Base-by-base conservation (phyloP, 2,329 filamentous ascomycete species). In the Spiromastix sp. region DNA sequence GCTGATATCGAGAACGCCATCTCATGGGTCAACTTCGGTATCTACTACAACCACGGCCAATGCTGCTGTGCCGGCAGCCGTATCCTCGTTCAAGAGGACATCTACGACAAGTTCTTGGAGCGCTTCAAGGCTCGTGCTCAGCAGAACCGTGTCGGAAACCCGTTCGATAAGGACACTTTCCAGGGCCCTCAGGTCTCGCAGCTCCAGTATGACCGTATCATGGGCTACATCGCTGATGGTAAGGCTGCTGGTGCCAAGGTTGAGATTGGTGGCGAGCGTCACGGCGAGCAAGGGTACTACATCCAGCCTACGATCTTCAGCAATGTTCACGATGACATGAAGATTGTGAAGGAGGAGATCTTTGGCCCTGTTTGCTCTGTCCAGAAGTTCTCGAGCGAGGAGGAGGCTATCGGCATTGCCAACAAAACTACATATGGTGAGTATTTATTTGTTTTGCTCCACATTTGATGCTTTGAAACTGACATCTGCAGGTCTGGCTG, bases 221-320 rank as follows among this genome's bases (percentile, higher is more conserved):
- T 89, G 84, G 70, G 51, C 42, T 58, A 55, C 62, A 79, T 79
- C 52, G 63, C 87, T 58, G 65, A 72, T 46, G 77, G 77, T 40
- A 78, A 79, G 63, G 63, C 72, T 47, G 65, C 61, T n/a, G 77
- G 77, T 52, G 77, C 77, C 38, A 79, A 61, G 28, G 56, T 87
- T 44, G 74, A 77, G 51, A 70, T 66, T 33, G 77, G 77, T 47
- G 77, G 77, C 52, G 79, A 79, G 57, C 77, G 77, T 47, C 79
- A 79, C 60, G 83, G 83, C 42, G 62, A 70, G 50, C 80, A 85
- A 71, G 81, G 82, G 42, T 91, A 82, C 74, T 91, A 86, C 68
- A 87, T 91, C 63, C 71, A 89, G 71, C 84, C 84, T 29, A 91
- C 59, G 54, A 85, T 93, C 67, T 86, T 73, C 72, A 78, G 74